Evolutionary conservation across 1,139 yeast genomes (phyloP).

Genomic region (Pichia cactophila): DNA sequence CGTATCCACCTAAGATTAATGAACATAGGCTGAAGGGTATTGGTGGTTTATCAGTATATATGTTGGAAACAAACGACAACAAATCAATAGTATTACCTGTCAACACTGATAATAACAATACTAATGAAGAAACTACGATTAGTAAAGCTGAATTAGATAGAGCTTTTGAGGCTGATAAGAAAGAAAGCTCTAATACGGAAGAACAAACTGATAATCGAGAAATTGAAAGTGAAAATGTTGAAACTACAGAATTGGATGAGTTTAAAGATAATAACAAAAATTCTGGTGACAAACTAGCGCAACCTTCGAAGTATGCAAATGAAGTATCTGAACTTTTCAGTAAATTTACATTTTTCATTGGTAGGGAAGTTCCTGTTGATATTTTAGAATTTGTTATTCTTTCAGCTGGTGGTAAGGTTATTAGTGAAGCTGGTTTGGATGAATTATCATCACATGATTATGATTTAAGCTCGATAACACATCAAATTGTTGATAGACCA

Average conservation of each 20-base stretch:
- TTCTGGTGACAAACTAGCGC: conserved; percentile 69
- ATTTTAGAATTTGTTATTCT: conserved; percentile 81
- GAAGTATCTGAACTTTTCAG: conserved; percentile 60
- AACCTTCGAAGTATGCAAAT: conserved; percentile 61
- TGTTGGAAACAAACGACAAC: conserved; percentile 50
- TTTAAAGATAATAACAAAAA: conserved; percentile 52
- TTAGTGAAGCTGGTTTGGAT: conserved; percentile 84
- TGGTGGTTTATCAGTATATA: conserved; percentile 83
- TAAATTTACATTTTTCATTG: conserved; percentile 73
- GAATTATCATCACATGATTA: conserved; percentile 43
- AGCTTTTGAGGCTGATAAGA: conserved; percentile 44
- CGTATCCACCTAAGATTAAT: conserved; percentile 88
- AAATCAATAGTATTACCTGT: conserved; percentile 38
- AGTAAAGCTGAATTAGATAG: conserved; percentile 39
- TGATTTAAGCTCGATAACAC: conserved; percentile 70
- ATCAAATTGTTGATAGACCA: conserved; percentile 92
- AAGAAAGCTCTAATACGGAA: conserved; percentile 27
- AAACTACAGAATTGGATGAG: conserved; percentile 56
- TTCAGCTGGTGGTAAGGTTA: conserved; percentile 79
- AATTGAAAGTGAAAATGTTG: conserved; percentile 35
- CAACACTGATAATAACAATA: conserved; percentile 1
- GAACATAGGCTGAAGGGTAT: conserved; percentile 65
- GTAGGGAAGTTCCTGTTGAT: conserved; percentile 94
- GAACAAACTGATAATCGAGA: conserved; percentile 25
- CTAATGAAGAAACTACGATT: conserved; percentile 26